Evolutionary conservation across 495 filamentous ascomycete species (phyloP).

Genomic region (Podospora bellae-mahoneyi): DNA sequence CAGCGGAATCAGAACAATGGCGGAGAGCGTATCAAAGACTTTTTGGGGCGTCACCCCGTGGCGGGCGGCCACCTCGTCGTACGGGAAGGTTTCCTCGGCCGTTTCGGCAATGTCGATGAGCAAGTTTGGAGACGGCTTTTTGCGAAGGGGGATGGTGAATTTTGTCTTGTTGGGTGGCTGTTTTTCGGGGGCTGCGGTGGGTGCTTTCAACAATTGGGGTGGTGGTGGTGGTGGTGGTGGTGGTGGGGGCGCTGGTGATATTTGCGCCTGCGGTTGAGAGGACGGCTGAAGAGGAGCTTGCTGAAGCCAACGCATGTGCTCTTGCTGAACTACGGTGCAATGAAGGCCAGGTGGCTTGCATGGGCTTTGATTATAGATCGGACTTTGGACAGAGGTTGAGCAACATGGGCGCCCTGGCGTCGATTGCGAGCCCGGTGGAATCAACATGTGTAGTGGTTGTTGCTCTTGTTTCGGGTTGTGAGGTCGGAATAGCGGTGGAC

Average conservation of each 20-base stretch:
- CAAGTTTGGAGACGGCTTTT: slow-evolving; percentile 35
- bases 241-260: neutral
- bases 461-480: neutral
- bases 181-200: neutral
- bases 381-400: neutral
- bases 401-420: too few relatives aligned
- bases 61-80: slow-evolving; percentile 41
- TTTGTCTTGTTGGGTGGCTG: neutral
- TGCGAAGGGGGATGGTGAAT: slow-evolving; percentile 1
- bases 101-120: slow-evolving; percentile 51
- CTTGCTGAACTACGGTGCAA: neutral
- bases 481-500: neutral
- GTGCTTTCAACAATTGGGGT: slow-evolving; percentile 6
- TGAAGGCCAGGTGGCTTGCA: neutral
- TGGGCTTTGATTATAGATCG: neutral
- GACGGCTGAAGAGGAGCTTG: neutral
- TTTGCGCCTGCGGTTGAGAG: neutral
- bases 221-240: neutral
- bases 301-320: neutral
- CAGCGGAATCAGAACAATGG: slow-evolving; percentile 44
- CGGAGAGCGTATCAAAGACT: slow-evolving; percentile 44
- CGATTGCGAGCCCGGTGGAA: neutral
- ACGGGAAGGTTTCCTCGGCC: slow-evolving; percentile 45
- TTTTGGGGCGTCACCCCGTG: slow-evolving; percentile 42
- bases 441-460: neutral